Percentiles rank a stretch among this genome's conserved stretches.
Conservation (phyloP, 108 stramenopile species). For the Cyclostephanos tholiformis region DNA sequence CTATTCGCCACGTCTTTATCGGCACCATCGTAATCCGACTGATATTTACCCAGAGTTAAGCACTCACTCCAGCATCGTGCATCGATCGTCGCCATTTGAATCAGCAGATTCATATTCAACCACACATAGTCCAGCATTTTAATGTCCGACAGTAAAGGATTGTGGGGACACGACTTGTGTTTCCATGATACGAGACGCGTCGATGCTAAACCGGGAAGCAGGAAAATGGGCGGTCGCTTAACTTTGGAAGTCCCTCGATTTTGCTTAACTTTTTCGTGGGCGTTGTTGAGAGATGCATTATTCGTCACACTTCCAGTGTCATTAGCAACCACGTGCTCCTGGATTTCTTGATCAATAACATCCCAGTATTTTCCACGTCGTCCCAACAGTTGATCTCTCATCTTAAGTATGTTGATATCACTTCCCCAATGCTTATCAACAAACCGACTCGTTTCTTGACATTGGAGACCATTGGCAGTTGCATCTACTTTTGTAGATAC, state of each 20-base stretch:
- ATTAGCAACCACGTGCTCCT: constrained; percentile 15
- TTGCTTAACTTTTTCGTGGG: constrained; percentile 2
- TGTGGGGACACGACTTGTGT: constrained; percentile 65
- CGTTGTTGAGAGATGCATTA: not conserved
- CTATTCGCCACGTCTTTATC: constrained; percentile 19
- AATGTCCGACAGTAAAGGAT: constrained; percentile 64
- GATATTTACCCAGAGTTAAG: constrained; percentile 72
- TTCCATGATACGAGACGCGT: constrained; percentile 85
- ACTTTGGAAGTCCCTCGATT: constrained; percentile 6
- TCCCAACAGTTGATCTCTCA: constrained; percentile 67
- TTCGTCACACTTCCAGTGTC: not conserved
- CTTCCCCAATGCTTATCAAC: constrained; percentile 87
- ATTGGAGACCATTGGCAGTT: not conserved
- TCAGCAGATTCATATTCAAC: constrained; percentile 77
- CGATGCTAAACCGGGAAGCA: constrained; percentile 83
- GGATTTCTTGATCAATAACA: constrained; percentile 28
- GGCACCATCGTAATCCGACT: constrained; percentile 70
- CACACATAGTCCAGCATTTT: constrained; percentile 88
- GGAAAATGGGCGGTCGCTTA: constrained; percentile 80
- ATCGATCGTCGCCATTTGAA: constrained; percentile 84
- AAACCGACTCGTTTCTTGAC: constrained; percentile 27
- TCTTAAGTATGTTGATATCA: constrained; percentile 59
- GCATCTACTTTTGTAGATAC: constrained; percentile 1
- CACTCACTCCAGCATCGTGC: constrained; percentile 76
- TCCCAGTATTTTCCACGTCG: constrained; percentile 42